phyloP scores from a whole-genome alignment of 2,329 filamentous ascomycete species.

The Colletotrichum sp. region DNA sequence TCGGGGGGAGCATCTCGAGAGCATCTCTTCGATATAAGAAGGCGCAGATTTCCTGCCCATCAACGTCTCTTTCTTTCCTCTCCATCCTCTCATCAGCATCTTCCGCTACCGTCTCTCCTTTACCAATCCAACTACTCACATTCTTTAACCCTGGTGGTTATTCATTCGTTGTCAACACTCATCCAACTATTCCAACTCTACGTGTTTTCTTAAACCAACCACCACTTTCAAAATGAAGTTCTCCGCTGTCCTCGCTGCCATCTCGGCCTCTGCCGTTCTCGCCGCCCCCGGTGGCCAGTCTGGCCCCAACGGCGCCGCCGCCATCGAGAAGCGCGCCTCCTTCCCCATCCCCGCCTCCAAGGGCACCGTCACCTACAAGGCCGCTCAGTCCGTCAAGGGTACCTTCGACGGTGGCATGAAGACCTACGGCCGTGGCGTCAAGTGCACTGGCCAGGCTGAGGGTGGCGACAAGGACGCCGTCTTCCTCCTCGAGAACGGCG shows the following conservation, averaged over 20 bases:
- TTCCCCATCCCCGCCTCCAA: constrained; percentile 32
- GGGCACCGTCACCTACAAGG: constrained; percentile 28
- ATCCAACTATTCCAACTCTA: constrained; percentile 1
- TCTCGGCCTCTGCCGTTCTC: constrained; percentile 23
- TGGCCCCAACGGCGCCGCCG: constrained; percentile 13
- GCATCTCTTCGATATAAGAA: constrained; percentile 6
- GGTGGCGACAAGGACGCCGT: constrained; percentile 49
- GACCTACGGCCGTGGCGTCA: constrained; percentile 43
- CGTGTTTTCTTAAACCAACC: constrained; percentile 13
- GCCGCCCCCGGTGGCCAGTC: constrained; percentile 21
- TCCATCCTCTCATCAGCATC: constrained; percentile 10
- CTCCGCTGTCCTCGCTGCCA: constrained; percentile 24
- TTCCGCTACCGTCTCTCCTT: constrained; percentile 25
- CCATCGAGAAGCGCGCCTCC: constrained; percentile 25
- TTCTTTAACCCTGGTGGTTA: constrained; percentile 29
- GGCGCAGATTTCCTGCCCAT: background rate
- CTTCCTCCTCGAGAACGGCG: constrained; percentile 45
- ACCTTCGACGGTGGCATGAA: constrained; percentile 32
- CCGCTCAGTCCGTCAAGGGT: constrained; percentile 23
- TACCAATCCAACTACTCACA: constrained; percentile 29
- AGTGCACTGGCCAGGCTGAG: constrained; percentile 47
- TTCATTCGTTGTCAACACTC: constrained; percentile 9
- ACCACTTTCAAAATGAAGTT: constrained; percentile 28
- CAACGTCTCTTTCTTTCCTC: background rate
- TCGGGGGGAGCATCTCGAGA: background rate